Evolutionary conservation across 192 early-diverging fungal species (phyloP), one percentile per base, ranked within the genome.

Genomic region (Backusella westeae): DNA sequence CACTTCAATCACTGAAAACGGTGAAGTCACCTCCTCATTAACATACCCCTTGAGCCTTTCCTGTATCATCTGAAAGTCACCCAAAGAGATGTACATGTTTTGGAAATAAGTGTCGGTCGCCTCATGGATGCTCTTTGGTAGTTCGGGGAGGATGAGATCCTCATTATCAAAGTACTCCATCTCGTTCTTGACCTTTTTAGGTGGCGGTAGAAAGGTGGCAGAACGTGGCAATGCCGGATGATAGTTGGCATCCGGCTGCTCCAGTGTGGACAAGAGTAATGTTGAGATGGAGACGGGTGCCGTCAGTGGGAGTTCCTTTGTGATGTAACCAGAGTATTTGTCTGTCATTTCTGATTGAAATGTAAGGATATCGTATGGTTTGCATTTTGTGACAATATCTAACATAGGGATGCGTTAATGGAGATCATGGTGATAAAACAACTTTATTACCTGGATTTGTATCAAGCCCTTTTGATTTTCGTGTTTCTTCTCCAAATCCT

Each of bases 351-450:
- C 85, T 4, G 78, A 77, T 65, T 91, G 85, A 69, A 90, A 91
- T 9, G 79, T 76, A 35, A 88, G 79, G 53, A 90, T 84, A 71
- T 95, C 93, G 21, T 86, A 77, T 4, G 93, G 92, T 1, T 86
- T 86, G 0, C 89, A 81, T 80, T 93, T 94, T 19, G 85, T 78
- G 36, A 72, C 46, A 69, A 39, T 52, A 36, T 73, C 8, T 69
- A 78, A 14, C 12, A 44, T 0, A 17, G 3, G 42, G 15, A 4
- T 17, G 15, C 6, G 4, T 4, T 15, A 15, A 44, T 4, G 14
- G 14, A 12, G 10, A 44, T 14, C 12, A 17, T 14, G 42, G 0
- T 14, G 5, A 32, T 32, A 32, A 32, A 32, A 32, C 0, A 32
- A 32, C 32, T 32, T 32, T 32, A 32, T 32, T 32, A 63, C 56